Conservation (phyloP, 495 filamentous ascomycete genomes). For the Penicillium parvum region DNA sequence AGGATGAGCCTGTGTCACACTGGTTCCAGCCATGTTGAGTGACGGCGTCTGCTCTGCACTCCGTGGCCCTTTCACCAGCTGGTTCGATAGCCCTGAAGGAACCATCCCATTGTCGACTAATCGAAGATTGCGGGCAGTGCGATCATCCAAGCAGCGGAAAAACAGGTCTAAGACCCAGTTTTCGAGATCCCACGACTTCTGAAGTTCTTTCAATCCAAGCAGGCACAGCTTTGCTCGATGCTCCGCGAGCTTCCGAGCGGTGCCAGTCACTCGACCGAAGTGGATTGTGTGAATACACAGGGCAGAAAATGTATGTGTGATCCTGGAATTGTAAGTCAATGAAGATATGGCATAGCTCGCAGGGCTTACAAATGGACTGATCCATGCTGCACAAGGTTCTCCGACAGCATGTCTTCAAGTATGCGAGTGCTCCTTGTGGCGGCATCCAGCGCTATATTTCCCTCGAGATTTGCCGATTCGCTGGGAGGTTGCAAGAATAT, state of each 20-base stretch:
- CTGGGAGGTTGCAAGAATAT: conserved; percentile 28
- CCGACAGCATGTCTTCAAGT: conserved; percentile 44
- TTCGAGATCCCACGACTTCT: conserved; percentile 46
- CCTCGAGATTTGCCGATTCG: conserved; percentile 18
- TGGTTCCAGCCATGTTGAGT: too few species aligned
- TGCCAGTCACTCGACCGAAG: conserved; percentile 33
- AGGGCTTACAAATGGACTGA: conserved; percentile 39
- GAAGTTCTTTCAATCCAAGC: conserved; percentile 42
- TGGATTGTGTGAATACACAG: conserved; percentile 47
- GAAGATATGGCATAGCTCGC: not conserved
- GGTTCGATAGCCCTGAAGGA: not conserved
- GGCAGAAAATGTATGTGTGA: conserved; percentile 44
- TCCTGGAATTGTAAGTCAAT: conserved; percentile 18
- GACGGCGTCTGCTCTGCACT: too few species aligned
- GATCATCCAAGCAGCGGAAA: conserved; percentile 42
- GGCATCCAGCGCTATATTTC: conserved; percentile 39
- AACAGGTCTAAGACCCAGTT: conserved; percentile 46
- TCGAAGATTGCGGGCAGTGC: conserved; percentile 38
- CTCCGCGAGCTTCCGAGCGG: conserved; percentile 41
- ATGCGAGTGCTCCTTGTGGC: conserved; percentile 42
- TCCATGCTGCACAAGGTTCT: conserved; percentile 42
- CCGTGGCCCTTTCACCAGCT: not conserved
- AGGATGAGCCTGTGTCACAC: not conserved
- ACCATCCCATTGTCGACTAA: conserved; percentile 15
- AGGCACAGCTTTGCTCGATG: conserved; percentile 45